Conservation (phyloP, 2,329 filamentous ascomycete species). For the Hypomyces perniciosus region DNA sequence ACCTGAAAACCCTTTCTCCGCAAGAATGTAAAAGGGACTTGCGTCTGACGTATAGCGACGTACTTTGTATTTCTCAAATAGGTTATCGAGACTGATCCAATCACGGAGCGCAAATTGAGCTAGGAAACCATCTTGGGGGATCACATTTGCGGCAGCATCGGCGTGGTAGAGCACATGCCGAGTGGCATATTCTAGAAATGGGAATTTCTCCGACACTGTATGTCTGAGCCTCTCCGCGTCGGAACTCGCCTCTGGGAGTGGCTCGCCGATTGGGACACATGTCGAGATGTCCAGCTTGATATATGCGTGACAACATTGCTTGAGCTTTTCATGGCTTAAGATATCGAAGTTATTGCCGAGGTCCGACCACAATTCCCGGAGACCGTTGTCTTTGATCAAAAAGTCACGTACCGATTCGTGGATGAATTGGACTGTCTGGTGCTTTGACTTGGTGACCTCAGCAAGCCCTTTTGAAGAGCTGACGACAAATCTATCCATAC, state of each 20-base stretch:
- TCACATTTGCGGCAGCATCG: neutral
- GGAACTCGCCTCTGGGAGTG: neutral
- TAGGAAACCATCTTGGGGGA: neutral
- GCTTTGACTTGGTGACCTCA: conserved; percentile 27
- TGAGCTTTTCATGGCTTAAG: neutral
- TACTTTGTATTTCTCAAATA: neutral
- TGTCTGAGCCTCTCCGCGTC: neutral
- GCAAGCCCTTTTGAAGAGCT: conserved; percentile 40
- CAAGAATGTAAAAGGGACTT: conserved; percentile 3
- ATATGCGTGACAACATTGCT: neutral
- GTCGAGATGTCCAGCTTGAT: neutral
- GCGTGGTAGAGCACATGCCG: neutral
- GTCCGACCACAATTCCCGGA: conserved; percentile 10
- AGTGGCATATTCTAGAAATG: neutral
- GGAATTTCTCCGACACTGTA: neutral
- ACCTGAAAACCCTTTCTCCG: neutral
- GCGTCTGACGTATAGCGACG: neutral
- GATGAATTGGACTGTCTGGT: conserved; percentile 37
- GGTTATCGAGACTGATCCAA: neutral
- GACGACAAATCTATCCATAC: conserved; percentile 29
- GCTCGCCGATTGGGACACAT: neutral
- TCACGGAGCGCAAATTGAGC: neutral
- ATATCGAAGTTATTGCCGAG: neutral
- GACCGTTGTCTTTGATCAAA: conserved; percentile 30
- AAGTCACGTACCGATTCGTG: conserved; percentile 47